A percentile compares a stretch with the other conserved stretches of the same genome.
Conservation (phyloP, 768 basidiomycete genomes). For the Pleurotus giganteus region DNA sequence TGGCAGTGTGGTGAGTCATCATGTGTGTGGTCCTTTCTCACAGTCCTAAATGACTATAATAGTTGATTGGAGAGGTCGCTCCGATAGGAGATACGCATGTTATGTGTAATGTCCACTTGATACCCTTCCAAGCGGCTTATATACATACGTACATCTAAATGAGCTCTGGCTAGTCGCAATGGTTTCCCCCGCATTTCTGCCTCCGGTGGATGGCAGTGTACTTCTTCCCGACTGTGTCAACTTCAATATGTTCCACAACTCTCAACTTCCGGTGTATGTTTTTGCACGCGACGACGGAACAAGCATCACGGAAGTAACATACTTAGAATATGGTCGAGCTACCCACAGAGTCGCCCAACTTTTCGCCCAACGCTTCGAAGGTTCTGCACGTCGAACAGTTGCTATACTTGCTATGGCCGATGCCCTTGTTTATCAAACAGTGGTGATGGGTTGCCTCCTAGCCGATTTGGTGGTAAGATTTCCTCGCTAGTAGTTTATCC, state of each 20-base stretch:
- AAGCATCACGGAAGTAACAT: constrained; percentile 28
- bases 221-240: constrained; percentile 29
- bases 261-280: constrained; percentile 26
- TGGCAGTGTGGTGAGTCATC: too few species aligned
- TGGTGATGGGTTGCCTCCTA: constrained; percentile 33
- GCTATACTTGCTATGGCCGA: constrained; percentile 33
- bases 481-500: not conserved
- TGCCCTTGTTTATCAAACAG: constrained; percentile 37
- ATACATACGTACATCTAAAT: too few species aligned
- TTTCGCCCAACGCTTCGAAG: constrained; percentile 33
- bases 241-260: constrained; percentile 32
- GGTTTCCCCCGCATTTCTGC: constrained; percentile 4
- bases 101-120: too few species aligned
- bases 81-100: too few species aligned
- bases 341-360: constrained; percentile 38
- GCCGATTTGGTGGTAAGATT: constrained; percentile 30
- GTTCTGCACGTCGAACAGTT: constrained; percentile 21
- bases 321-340: constrained; percentile 43
- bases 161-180: too few species aligned
- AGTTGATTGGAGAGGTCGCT: too few species aligned
- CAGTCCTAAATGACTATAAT: too few species aligned
- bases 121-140: too few species aligned
- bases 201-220: constrained; percentile 31
- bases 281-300: constrained; percentile 19
- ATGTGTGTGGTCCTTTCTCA: too few species aligned